Evolutionary conservation across 2,329 filamentous ascomycete species (phyloP).

Genomic region (Stagonosporopsis rhizophila): DNA sequence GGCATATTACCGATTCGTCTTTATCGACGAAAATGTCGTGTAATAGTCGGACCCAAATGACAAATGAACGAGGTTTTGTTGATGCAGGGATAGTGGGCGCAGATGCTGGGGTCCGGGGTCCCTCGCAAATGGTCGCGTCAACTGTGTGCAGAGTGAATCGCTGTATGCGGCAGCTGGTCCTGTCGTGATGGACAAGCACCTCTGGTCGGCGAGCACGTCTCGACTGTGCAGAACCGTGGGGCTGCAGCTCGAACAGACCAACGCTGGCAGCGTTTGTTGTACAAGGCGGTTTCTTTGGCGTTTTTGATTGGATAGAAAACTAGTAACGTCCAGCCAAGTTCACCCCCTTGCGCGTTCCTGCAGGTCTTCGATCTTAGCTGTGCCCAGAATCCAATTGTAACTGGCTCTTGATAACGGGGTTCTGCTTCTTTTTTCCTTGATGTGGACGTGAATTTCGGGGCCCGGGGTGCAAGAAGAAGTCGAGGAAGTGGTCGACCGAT

Average conservation of each 20-base stretch:
- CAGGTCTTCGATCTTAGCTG: neutral
- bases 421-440: slow-evolving; percentile 9
- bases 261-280: slow-evolving; percentile 10
- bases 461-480: neutral
- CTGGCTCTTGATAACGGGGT: neutral
- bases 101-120: slow-evolving; percentile 18
- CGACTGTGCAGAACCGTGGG: slow-evolving; percentile 21
- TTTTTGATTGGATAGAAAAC: slow-evolving; percentile 6
- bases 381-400: neutral
- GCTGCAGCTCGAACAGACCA: slow-evolving; percentile 6
- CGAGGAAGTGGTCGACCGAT: neutral
- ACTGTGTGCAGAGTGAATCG: slow-evolving; percentile 4
- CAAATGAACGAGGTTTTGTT: neutral
- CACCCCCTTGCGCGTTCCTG: slow-evolving; percentile 9
- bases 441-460: slow-evolving; percentile 2
- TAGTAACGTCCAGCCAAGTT: slow-evolving; percentile 3
- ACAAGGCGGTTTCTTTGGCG: slow-evolving; percentile 5
- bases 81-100: slow-evolving; percentile 17
- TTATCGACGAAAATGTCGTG: slow-evolving; percentile 13
- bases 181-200: neutral
- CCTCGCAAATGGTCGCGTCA: neutral
- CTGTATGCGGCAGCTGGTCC: slow-evolving; percentile 12
- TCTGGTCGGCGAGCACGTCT: slow-evolving; percentile 12
- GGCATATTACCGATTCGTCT: slow-evolving; percentile 28
- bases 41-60: neutral